Evolutionary conservation across 2,329 filamentous ascomycete species (phyloP).

Genomic region (Pestalotiopsis sp.): DNA sequence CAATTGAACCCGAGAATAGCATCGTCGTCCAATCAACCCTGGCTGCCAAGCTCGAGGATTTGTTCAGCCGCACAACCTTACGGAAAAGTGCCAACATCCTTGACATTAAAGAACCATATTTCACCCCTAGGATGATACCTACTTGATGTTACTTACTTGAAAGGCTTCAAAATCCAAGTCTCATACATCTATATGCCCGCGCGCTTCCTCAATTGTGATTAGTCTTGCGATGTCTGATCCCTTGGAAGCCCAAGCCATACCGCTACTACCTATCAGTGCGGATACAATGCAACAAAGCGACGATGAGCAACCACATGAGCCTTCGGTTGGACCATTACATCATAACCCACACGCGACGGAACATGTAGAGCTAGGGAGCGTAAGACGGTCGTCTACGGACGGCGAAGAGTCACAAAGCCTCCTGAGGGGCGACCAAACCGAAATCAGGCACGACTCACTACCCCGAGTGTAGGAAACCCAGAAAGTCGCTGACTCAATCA

Average conservation of each 20-base stretch:
- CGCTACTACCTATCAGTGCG: background rate
- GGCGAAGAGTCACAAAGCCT: too few relatives aligned
- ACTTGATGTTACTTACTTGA: background rate
- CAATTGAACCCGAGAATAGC: too few relatives aligned
- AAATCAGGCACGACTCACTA: too few relatives aligned
- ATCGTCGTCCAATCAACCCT: background rate
- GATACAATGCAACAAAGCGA: too few relatives aligned
- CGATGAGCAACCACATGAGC: too few relatives aligned
- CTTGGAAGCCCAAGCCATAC: background rate
- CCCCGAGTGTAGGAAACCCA: too few relatives aligned
- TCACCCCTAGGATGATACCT: background rate
- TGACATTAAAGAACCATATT: background rate
- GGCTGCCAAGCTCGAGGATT: background rate
- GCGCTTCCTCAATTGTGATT: background rate
- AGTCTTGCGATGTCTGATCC: background rate
- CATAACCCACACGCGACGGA: too few relatives aligned
- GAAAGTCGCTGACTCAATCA: background rate
- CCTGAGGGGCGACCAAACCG: too few relatives aligned
- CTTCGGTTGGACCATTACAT: too few relatives aligned
- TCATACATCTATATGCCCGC: background rate
- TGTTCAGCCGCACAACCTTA: background rate
- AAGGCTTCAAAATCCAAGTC: background rate
- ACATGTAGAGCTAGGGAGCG: too few relatives aligned
- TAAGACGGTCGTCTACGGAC: too few relatives aligned
- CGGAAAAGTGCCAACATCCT: background rate